phyloP scores from a whole-genome alignment of 179 eudicot genomes.

The Gypsophila paniculata region DNA sequence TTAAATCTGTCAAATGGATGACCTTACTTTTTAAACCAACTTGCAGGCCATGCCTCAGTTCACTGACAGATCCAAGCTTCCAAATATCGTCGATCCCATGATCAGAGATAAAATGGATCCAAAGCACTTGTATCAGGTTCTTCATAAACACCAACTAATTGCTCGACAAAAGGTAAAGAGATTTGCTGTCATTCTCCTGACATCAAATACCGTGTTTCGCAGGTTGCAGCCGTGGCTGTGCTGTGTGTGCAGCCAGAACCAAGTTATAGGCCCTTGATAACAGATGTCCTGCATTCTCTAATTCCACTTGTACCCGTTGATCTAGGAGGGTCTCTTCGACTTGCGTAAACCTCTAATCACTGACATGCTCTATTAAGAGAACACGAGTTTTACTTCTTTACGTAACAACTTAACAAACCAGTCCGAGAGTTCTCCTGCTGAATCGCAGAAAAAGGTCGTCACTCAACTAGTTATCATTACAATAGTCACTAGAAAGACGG shows the following conservation, averaged over 20 bases:
- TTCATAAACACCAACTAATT: background rate
- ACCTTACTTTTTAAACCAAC: background rate
- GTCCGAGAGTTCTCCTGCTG: conserved; percentile 4
- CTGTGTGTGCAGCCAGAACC: conserved; percentile 73
- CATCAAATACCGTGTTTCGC: background rate
- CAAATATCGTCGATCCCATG: conserved; percentile 54
- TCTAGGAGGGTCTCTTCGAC: conserved; percentile 59
- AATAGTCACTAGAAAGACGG: background rate
- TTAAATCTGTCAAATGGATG: background rate
- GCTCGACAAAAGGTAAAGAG: background rate
- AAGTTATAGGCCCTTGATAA: conserved; percentile 67
- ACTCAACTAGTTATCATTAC: background rate
- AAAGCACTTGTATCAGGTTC: conserved; percentile 77
- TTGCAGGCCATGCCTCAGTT: conserved; percentile 79
- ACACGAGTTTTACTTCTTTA: conserved; percentile 4
- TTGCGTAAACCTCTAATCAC: conserved; percentile 12
- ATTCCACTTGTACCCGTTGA: conserved; percentile 68
- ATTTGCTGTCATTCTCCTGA: background rate
- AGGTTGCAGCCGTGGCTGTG: conserved; percentile 78
- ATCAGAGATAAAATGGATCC: conserved; percentile 61
- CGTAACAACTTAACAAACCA: background rate
- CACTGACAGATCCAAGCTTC: conserved; percentile 68
- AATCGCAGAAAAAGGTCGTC: background rate
- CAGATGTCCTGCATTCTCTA: conserved; percentile 63
- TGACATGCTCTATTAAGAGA: background rate